Evolutionary conservation across 305 asterid species (phyloP).

Genomic region (Ajuga reptans): DNA sequence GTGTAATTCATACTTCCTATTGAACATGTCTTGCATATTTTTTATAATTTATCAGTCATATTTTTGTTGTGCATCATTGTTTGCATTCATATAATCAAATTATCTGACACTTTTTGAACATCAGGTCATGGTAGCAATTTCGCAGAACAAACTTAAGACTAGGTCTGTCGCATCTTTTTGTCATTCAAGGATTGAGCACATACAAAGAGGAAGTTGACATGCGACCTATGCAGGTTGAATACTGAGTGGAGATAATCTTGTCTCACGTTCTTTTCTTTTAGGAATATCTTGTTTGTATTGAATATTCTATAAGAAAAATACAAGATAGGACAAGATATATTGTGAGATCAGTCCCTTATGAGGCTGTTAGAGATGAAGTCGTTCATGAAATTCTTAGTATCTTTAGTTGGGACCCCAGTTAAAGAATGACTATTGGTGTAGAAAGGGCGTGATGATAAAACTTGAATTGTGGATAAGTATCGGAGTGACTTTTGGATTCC

Average conservation of each 20-base stretch:
- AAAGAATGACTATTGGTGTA: background rate
- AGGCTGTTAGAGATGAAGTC: conserved; percentile 1
- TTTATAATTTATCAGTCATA: background rate
- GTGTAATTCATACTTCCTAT: background rate
- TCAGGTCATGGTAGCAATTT: background rate
- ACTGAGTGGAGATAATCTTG: background rate
- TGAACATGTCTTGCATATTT: background rate
- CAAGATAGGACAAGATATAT: background rate
- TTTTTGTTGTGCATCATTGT: background rate
- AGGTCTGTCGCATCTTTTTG: background rate
- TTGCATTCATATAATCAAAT: too few relatives aligned
- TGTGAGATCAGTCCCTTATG: background rate
- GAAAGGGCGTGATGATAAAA: conserved; percentile 13
- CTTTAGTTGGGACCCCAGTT: background rate
- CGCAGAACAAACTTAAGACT: background rate
- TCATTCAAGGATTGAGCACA: background rate
- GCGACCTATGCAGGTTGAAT: background rate
- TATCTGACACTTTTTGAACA: background rate
- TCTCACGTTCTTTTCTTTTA: background rate
- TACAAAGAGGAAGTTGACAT: background rate
- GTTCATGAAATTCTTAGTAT: background rate
- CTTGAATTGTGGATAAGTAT: background rate
- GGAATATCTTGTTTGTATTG: conserved; percentile 3
- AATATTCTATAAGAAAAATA: background rate
- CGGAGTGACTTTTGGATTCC: background rate